Base-by-base conservation (phyloP, 2,329 filamentous ascomycete genomes). In the Triangularia verruculosa region DNA sequence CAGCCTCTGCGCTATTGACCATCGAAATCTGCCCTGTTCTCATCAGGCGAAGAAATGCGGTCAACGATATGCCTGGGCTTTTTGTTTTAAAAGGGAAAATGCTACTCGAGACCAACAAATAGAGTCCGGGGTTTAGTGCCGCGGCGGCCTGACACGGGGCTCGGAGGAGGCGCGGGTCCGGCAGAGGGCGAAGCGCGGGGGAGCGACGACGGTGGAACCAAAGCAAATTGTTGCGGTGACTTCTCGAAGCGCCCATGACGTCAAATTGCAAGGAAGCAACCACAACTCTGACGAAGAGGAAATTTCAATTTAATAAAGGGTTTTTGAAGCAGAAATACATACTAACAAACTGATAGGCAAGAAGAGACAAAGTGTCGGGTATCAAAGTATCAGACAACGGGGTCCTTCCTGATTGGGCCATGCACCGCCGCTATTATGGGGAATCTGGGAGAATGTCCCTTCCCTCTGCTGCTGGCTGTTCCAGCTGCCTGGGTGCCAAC, bases 351-450 rank as follows among this genome's bases (percentile, higher is more conserved):
- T 54, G 51, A 54, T 27, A 8, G 51, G 15, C 25, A 54, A 54
- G 12, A 13, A 54, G 20, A 15, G 20, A 24, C 22, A 28, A 47
- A 13, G 25, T 54, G 51, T 59, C 52, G 28, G 34, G 57, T 39
- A 59, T 59, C 57, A 58, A 58, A 58, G 39, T 32, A 43, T 39
- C 47, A 43, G 39, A 52, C 25, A 43, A 59, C 57, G 39, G 57
- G 57, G 39, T 59, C 57, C 34, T 59, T 51, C 57, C 57, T 30
- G 9, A 59, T 59, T 59, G 39, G 57, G 57, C 12, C 24, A 15
- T 59, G 57, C 57, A 52, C 57, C 27, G 57, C 57, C 57, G 57
- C 57, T 13, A 59, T 59, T 43, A 39, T n/a, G 34, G 34, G 34
- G 34, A 39, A 9, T 28, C 6, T 3, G 34, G 15, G 32, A 34